A percentile compares a stretch with the other conserved stretches of the same genome.
phyloP scores from a whole-genome alignment of 257 asterid species.

The Leptodermis oblonga region DNA sequence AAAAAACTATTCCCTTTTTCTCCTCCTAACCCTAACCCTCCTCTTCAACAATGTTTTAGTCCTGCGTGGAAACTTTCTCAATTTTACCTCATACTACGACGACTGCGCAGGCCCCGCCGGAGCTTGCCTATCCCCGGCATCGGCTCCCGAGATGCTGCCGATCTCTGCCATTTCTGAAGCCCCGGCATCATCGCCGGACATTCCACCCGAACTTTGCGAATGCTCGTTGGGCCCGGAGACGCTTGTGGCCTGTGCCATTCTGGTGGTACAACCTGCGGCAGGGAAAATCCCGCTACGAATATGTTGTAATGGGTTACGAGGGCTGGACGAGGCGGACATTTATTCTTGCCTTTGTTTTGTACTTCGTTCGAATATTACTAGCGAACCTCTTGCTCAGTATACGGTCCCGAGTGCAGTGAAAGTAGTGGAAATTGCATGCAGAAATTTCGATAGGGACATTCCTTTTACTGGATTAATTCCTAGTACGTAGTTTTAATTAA shows the following conservation, averaged over 20 bases:
- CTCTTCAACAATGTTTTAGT: not conserved
- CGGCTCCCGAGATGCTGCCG: conserved; percentile 1
- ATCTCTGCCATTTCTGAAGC: not conserved
- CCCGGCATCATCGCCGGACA: not conserved
- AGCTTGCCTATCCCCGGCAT: not conserved
- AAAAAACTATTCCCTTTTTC: not conserved
- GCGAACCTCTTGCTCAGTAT: not conserved
- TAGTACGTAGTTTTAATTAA: too few relatives aligned
- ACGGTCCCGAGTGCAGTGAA: not conserved
- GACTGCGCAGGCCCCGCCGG: too few relatives aligned
- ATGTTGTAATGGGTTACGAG: conserved; percentile 5
- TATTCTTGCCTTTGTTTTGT: not conserved
- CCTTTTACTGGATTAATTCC: too few relatives aligned
- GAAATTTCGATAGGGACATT: not conserved
- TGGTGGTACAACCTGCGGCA: not conserved
- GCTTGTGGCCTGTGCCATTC: not conserved
- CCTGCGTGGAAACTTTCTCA: too few relatives aligned
- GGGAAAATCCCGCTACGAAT: not conserved
- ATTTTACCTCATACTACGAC: too few relatives aligned
- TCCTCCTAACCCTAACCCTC: not conserved
- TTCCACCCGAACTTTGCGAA: not conserved
- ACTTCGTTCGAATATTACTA: not conserved
- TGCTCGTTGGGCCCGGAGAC: not conserved
- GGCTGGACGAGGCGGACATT: not conserved
- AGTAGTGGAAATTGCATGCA: not conserved